phyloP scores from a whole-genome alignment of 768 basidiomycete genomes.

The Suillus tomentosus region DNA sequence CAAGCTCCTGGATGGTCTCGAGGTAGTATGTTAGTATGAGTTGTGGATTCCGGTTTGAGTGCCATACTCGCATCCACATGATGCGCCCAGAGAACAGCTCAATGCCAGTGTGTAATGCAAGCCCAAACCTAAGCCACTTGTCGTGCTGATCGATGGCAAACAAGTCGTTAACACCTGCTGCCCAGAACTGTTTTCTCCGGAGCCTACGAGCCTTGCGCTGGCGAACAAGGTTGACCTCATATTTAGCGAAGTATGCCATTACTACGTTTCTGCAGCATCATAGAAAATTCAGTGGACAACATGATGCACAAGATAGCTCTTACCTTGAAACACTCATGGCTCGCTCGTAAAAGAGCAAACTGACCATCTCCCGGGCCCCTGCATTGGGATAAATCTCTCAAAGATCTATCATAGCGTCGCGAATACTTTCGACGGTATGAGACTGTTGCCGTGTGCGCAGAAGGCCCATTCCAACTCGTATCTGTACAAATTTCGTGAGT shows the following conservation, averaged over 20 bases:
- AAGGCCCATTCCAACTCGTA: conserved; percentile 23
- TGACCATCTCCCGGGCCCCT: conserved; percentile 29
- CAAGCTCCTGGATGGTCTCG: conserved; percentile 17
- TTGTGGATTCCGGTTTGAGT: conserved; percentile 26
- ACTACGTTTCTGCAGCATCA: not conserved
- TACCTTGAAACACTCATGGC: conserved; percentile 29
- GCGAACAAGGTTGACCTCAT: conserved; percentile 27
- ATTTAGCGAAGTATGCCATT: not conserved
- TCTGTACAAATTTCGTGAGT: not conserved
- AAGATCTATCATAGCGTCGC: conserved; percentile 18
- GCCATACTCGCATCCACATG: conserved; percentile 29
- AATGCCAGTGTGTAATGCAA: conserved; percentile 30
- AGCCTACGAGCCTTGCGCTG: conserved; percentile 23
- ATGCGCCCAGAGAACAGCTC: conserved; percentile 24
- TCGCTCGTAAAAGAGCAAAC: conserved; percentile 25
- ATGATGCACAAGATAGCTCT: no score
- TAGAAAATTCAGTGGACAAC: no score
- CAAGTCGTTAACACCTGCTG: conserved; percentile 45
- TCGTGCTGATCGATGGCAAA: conserved; percentile 47
- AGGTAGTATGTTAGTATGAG: conserved; percentile 24
- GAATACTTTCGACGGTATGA: conserved; percentile 24
- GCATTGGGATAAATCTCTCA: conserved; percentile 27
- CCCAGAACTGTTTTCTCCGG: conserved; percentile 34
- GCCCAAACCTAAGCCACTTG: conserved; percentile 44
- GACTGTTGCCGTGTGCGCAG: conserved; percentile 11